Percentiles rank a stretch among this genome's conserved stretches.
Conservation (phyloP, 768 basidiomycete species). For the Chalciporus chontae region DNA sequence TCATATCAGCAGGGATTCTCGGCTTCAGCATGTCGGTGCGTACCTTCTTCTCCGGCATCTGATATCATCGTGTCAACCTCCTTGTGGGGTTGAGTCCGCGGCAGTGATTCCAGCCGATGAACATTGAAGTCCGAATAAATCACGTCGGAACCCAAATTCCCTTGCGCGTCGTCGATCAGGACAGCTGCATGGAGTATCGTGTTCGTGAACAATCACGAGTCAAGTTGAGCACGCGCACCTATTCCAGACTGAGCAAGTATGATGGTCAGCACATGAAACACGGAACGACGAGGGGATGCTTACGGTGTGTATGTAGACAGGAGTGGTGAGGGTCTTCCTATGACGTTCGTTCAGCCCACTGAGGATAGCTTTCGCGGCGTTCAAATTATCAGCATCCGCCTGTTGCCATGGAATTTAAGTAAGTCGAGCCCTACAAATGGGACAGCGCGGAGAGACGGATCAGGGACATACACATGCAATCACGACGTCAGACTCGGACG, state of each 20-base stretch:
- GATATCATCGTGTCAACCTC: conserved; percentile 47
- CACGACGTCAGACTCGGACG: conserved; percentile 42
- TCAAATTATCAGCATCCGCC: conserved; percentile 44
- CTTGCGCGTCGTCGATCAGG: conserved; percentile 33
- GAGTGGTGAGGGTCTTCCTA: conserved; percentile 35
- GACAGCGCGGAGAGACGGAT: not conserved
- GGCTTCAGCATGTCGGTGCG: not conserved
- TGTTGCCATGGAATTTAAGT: conserved; percentile 4
- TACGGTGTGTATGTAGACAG: conserved; percentile 60
- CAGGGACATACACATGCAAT: conserved; percentile 32
- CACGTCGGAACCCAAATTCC: conserved; percentile 34
- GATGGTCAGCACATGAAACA: conserved; percentile 10
- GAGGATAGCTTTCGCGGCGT: conserved; percentile 42
- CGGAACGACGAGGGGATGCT: conserved; percentile 14
- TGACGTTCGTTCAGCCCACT: conserved; percentile 46
- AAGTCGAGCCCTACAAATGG: no score
- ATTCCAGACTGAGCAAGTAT: conserved; percentile 42
- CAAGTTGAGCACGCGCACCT: conserved; percentile 24
- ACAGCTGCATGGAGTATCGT: conserved; percentile 6
- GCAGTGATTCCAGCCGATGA: conserved; percentile 41
- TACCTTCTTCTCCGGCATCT: conserved; percentile 47
- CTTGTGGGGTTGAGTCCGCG: conserved; percentile 45
- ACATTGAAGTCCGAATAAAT: conserved; percentile 51
- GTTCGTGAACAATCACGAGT: not conserved
- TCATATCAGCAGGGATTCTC: not conserved